A percentile compares a stretch with the other conserved stretches of the same genome.
phyloP scores from a whole-genome alignment of 169 alveolate species.

The Plasmodium vivax region DNA sequence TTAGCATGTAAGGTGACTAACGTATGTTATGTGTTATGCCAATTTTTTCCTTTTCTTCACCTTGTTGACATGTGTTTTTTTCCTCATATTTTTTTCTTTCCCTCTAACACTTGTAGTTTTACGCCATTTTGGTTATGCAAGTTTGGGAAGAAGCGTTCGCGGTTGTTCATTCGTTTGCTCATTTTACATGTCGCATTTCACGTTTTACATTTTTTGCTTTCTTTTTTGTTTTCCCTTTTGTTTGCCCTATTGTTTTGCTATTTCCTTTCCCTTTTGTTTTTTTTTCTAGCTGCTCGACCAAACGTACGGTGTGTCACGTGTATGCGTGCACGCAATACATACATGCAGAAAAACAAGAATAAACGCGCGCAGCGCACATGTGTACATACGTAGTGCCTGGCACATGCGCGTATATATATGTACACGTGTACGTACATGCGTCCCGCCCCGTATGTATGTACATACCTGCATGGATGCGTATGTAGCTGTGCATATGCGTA shows the following conservation, averaged over 20 bases:
- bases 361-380: not conserved
- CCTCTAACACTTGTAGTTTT: not conserved
- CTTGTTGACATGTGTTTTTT: not conserved
- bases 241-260: not conserved
- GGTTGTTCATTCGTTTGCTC: not conserved
- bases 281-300: not conserved
- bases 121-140: not conserved
- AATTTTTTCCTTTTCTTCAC: not conserved
- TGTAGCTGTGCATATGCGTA: constrained; percentile 2
- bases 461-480: not conserved
- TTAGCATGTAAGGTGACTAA: not conserved
- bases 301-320: not conserved
- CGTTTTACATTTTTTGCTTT: not conserved
- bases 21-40: not conserved
- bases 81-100: not conserved
- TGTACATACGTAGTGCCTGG: not conserved
- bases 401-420: not conserved
- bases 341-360: not conserved
- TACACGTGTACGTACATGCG: not conserved
- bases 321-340: not conserved
- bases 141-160: not conserved
- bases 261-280: not conserved
- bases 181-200: not conserved
- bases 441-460: not conserved
- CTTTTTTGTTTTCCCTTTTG: not conserved